Base-by-base conservation (phyloP, 2,329 filamentous ascomycete species). In the Pseudogymnoascus sp. region DNA sequence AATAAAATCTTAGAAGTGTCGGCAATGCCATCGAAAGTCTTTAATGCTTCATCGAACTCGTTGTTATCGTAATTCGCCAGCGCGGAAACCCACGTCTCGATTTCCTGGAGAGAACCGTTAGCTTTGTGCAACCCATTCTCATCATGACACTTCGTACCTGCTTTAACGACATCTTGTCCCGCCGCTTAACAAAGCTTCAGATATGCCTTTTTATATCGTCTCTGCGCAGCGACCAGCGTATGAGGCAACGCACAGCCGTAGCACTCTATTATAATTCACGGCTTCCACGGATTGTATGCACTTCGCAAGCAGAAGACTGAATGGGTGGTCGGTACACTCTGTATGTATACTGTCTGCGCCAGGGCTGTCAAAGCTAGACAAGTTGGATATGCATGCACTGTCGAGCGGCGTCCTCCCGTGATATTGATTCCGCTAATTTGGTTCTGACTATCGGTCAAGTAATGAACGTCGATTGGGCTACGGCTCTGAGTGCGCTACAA, bases 1-100 rank as follows among this genome's bases (percentile, higher is more conserved):
- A 99, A 99, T 66, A 96, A 82, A 67, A 99, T 99, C 81, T 96
- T 97, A 70, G 95, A 97, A 0, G 95, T 99, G 75, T 97, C 95
- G 66, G 89, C 83, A 72, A 99, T 96, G 69, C 82, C 85, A 67
- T 91, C 89, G 74, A 99, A 97, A 66, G 90, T 85, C 70, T 82
- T 84, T 67, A 97, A 79, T 28, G 95, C 87, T 69, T 93, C 89
- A 72, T 97, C 93, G 77, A 96, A 97, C 73, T 99, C 91, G 78
- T 96, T 96, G 78, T 93, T 95, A 78, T 99, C 95, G 79, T 99
- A 99, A 74, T 88, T 88, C 71, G 81, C 87, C 63, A 99, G 86
- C 77, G 95, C 95, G 75, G 88, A 82, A 69, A 97, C 95, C 95
- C 95, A 99, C 60, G 91, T 96, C 80, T 97, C 93, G 77, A 99